phyloP scores from a whole-genome alignment of 75 land plant genomes.

The Gnetum montanum region DNA sequence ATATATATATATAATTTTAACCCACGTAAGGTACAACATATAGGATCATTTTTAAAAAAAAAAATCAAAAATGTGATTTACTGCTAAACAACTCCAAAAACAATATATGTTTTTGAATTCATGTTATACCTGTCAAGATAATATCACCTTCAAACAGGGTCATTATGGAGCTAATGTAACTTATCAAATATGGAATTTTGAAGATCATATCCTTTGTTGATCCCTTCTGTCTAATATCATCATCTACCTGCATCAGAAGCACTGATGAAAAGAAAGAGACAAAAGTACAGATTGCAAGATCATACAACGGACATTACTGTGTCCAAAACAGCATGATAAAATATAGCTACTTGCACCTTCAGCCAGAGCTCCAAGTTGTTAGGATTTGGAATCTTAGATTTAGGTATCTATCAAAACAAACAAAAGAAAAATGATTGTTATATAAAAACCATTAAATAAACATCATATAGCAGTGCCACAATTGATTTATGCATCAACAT shows the following conservation, averaged over 20 bases:
- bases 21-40: no score
- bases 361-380: constrained; percentile 83
- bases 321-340: neutral
- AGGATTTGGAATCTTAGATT: constrained; percentile 41
- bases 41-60: no score
- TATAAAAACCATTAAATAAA: no score
- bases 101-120: neutral
- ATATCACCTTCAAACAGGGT: constrained; percentile 28
- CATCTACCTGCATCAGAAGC: constrained; percentile 16
- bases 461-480: no score
- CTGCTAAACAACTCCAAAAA: no score
- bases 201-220: constrained; percentile 25
- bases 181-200: constrained; percentile 20
- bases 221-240: constrained; percentile 16
- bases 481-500: no score
- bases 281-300: no score
- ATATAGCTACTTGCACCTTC: constrained; percentile 38
- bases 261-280: neutral
- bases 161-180: constrained; percentile 23
- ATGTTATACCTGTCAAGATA: constrained; percentile 16
- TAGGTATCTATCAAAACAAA: constrained; percentile 46
- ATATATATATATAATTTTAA: no score
- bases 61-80: no score
- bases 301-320: neutral
- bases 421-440: constrained; percentile 6